phyloP scores from a whole-genome alignment of 1,284 basidiomycete genomes.

The Boletellus deceptivus region DNA sequence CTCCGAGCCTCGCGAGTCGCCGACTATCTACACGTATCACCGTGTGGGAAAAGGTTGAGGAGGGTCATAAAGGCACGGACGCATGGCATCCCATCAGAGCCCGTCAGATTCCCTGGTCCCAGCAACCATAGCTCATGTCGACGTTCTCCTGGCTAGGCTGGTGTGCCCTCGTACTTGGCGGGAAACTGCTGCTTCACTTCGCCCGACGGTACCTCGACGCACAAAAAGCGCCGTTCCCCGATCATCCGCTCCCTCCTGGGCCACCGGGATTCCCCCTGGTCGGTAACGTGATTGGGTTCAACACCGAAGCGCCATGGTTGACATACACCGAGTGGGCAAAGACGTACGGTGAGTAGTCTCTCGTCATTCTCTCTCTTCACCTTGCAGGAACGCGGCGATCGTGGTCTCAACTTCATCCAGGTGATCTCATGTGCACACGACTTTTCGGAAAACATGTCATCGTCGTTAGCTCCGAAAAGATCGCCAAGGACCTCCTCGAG shows the following conservation, averaged over 20 bases:
- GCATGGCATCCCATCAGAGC: not conserved
- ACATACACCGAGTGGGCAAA: constrained; percentile 17
- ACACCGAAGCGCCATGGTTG: constrained; percentile 13
- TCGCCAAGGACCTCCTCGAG: constrained; percentile 23
- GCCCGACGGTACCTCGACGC: constrained; percentile 1
- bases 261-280: constrained; percentile 16
- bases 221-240: not conserved
- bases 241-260: constrained; percentile 12
- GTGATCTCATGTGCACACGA: constrained; percentile 15
- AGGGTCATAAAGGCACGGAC: no score
- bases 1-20: no score
- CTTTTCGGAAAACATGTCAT: constrained; percentile 17
- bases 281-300: constrained; percentile 20
- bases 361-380: not conserved
- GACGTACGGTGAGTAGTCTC: constrained; percentile 11
- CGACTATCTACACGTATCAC: not conserved
- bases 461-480: constrained; percentile 19
- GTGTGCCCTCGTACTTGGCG: constrained; percentile 5
- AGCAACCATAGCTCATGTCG: not conserved
- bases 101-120: not conserved
- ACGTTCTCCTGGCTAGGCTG: not conserved
- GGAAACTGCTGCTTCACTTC: not conserved
- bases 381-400: not conserved
- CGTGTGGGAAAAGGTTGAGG: not conserved
- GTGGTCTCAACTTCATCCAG: constrained; percentile 3